These are phyloP conservation scores for Vigna unguiculata DNA, from an alignment of 306 rosid genomes.

Conservation along the genomic window DNA sequence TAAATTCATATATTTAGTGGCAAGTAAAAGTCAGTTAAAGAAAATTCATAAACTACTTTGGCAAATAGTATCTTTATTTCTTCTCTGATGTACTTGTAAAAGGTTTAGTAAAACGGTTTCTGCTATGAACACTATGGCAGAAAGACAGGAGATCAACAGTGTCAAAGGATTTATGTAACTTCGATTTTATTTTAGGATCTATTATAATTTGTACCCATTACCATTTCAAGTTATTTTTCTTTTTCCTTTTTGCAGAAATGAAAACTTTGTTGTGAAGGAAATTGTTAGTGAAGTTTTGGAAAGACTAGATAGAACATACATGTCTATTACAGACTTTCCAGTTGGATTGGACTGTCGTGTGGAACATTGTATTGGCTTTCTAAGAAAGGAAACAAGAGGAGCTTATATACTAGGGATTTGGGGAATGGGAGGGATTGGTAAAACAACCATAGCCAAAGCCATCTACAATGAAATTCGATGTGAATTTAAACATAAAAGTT, in stretches of 20 bases:
- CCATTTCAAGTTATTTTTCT: too few relatives aligned
- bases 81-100: too few relatives aligned
- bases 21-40: too few relatives aligned
- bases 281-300: background rate
- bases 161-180: too few relatives aligned
- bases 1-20: too few relatives aligned
- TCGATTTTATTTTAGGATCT: too few relatives aligned
- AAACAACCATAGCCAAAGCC: conserved; percentile 15
- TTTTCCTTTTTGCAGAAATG: background rate
- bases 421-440: conserved; percentile 19
- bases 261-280: background rate
- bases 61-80: too few relatives aligned
- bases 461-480: conserved; percentile 4
- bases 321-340: background rate
- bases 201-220: too few relatives aligned
- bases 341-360: background rate
- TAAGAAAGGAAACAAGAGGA: background rate
- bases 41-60: too few relatives aligned
- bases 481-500: conserved; percentile 1
- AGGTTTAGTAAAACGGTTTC: too few relatives aligned
- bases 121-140: too few relatives aligned
- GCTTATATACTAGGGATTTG: conserved; percentile 10
- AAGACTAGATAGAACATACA: background rate
- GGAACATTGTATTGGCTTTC: background rate
- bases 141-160: too few relatives aligned